These are phyloP conservation scores for Ceriops zippeliana DNA, from an alignment of 345 rosid species.

Conservation along the genomic window DNA sequence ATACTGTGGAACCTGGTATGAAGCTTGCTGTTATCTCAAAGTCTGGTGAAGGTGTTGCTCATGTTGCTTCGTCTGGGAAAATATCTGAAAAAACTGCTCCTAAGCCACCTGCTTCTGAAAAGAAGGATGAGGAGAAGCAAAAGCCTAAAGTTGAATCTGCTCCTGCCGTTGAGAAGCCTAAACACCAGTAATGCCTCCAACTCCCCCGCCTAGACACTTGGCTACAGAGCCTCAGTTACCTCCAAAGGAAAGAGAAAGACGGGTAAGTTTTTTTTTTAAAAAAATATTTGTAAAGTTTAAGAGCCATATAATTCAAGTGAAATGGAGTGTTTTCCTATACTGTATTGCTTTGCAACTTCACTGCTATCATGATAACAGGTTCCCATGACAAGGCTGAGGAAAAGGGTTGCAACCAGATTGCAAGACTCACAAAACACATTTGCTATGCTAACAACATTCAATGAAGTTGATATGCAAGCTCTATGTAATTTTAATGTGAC, in stretches of 20 bases:
- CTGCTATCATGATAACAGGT: slow-evolving; percentile 37
- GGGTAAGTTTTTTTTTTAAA: slow-evolving; percentile 43
- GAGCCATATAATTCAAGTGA: too few relatives aligned
- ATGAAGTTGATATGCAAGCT: slow-evolving; percentile 87
- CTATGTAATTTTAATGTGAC: not conserved
- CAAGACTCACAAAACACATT: slow-evolving; percentile 94
- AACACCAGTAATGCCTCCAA: slow-evolving; percentile 31
- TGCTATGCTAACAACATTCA: slow-evolving; percentile 85
- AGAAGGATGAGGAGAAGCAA: slow-evolving; percentile 1
- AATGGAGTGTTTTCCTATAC: not conserved
- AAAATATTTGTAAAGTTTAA: not conserved
- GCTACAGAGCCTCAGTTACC: slow-evolving; percentile 89
- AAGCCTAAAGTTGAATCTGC: slow-evolving; percentile 1
- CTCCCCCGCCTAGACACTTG: slow-evolving; percentile 51
- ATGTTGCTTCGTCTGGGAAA: slow-evolving; percentile 68
- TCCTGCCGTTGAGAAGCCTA: slow-evolving; percentile 39
- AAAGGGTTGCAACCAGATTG: slow-evolving; percentile 83
- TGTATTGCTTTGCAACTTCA: not conserved
- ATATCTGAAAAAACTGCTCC: slow-evolving; percentile 50
- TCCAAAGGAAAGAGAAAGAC: slow-evolving; percentile 93
- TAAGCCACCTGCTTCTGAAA: slow-evolving; percentile 1
- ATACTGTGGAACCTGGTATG: slow-evolving; percentile 83
- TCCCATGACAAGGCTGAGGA: slow-evolving; percentile 93
- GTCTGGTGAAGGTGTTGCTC: slow-evolving; percentile 64
- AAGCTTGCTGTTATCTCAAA: slow-evolving; percentile 77